Percentiles rank a stretch among this genome's conserved stretches.
Conservation (phyloP, 176 grass and related monocot species). For the Oryza officinalis region DNA sequence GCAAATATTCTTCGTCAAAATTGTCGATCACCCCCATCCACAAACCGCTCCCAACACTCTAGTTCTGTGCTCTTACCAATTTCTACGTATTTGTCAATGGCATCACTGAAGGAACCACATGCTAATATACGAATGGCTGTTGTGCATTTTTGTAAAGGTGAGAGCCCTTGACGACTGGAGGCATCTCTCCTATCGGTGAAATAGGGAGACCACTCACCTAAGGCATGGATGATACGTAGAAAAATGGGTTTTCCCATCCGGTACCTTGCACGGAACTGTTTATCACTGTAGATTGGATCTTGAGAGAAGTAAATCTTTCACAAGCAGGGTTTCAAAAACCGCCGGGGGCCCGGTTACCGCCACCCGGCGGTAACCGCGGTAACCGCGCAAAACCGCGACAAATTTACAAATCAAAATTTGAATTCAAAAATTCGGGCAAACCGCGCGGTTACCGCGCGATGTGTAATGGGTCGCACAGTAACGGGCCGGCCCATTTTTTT, state of each 20-base stretch:
- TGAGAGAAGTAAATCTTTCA: constrained; percentile 39
- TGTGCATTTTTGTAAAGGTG: constrained; percentile 53
- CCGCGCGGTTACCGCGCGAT: too few species aligned
- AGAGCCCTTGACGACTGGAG: constrained; percentile 31
- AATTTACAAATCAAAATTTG: too few species aligned
- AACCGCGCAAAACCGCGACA: too few species aligned
- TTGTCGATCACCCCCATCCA: constrained; percentile 36
- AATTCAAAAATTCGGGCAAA: too few species aligned
- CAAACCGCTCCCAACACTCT: constrained; percentile 40
- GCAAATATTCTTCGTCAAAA: constrained; percentile 42
- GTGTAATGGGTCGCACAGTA: too few species aligned
- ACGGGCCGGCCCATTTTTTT: too few species aligned
- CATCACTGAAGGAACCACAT: constrained; percentile 1
- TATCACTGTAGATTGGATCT: constrained; percentile 27
- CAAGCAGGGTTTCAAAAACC: too few species aligned
- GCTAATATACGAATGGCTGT: constrained; percentile 37
- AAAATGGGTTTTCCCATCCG: constrained; percentile 42
- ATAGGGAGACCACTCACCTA: constrained; percentile 43
- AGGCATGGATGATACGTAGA: constrained; percentile 30
- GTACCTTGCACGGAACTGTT: constrained; percentile 26
- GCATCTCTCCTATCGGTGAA: constrained; percentile 42
- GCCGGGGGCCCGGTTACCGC: too few species aligned
- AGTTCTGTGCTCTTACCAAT: constrained; percentile 38
- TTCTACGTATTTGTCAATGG: constrained; percentile 29
- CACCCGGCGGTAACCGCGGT: too few species aligned